Conservation (phyloP, 2,329 filamentous ascomycete species). For the Fusarium subtropicale region DNA sequence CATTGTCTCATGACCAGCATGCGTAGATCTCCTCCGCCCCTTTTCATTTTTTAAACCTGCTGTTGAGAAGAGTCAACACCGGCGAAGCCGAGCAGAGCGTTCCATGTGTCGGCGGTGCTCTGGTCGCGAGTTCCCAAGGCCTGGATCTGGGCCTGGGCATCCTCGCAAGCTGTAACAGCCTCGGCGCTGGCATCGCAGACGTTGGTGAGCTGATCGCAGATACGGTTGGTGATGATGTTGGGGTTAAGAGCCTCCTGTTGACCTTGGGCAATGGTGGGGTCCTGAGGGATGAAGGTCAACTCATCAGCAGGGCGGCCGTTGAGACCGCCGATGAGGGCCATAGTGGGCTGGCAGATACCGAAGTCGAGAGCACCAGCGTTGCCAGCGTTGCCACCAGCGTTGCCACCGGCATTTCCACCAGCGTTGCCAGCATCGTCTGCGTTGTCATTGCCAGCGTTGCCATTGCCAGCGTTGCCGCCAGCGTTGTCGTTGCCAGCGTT, state of each 20-base stretch:
- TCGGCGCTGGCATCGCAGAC: constrained; percentile 72
- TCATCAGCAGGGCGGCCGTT: constrained; percentile 67
- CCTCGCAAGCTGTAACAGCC: constrained; percentile 64
- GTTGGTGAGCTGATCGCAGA: constrained; percentile 76
- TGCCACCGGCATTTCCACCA: not conserved
- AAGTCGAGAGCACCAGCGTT: constrained; percentile 58
- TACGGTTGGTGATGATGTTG: constrained; percentile 78
- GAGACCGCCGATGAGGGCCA: constrained; percentile 69
- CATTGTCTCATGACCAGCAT: constrained; percentile 36
- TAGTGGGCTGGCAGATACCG: constrained; percentile 66
- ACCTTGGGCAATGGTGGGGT: constrained; percentile 67
- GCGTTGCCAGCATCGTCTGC: not conserved
- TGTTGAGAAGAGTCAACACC: constrained; percentile 41
- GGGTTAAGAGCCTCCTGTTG: constrained; percentile 78
- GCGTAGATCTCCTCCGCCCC: constrained; percentile 11
- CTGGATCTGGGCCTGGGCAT: constrained; percentile 64
- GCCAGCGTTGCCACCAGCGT: constrained; percentile 4
- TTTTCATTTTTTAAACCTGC: constrained; percentile 30
- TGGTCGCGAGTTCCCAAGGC: constrained; percentile 62
- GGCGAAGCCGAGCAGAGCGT: constrained; percentile 54
- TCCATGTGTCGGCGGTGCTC: constrained; percentile 62
- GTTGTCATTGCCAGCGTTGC: not conserved
- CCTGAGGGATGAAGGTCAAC: constrained; percentile 75
- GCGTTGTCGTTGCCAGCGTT: not conserved
- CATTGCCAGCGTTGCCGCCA: not conserved